Conservation (phyloP, 164 flowering plant genomes). For the Vitis rotundifolia region DNA sequence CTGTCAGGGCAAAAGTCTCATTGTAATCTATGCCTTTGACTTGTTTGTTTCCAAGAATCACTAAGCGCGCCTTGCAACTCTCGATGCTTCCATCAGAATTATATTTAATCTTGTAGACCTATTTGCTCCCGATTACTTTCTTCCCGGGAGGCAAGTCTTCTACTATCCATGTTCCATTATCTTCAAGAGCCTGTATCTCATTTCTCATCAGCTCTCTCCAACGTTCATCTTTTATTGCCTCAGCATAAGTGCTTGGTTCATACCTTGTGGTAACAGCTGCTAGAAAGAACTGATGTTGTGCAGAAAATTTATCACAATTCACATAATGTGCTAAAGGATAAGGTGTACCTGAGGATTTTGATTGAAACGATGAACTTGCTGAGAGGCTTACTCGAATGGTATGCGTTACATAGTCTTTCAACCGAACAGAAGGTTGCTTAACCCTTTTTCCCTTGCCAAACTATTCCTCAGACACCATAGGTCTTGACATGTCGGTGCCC, state of each 20-base stretch:
- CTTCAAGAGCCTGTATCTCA: not conserved
- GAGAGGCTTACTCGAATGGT: not conserved
- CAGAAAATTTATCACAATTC: constrained; percentile 4
- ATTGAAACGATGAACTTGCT: not conserved
- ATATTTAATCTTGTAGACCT: constrained; percentile 3
- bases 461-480: too few relatives aligned
- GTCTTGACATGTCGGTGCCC: too few relatives aligned
- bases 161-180: not conserved
- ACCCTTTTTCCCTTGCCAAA: too few relatives aligned
- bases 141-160: not conserved
- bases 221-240: not conserved
- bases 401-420: too few relatives aligned
- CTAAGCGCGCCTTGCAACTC: not conserved
- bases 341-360: not conserved
- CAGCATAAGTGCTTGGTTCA: not conserved
- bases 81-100: not conserved
- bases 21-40: constrained; percentile 2
- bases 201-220: not conserved
- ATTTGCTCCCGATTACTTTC: not conserved
- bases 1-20: not conserved
- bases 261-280: not conserved
- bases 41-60: constrained; percentile 1
- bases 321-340: constrained; percentile 1
- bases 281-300: not conserved
- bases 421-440: not conserved